A percentile compares a stretch with the other conserved stretches of the same genome.
Conservation (phyloP, 345 rosid genomes). For the Lepidium sativum region DNA sequence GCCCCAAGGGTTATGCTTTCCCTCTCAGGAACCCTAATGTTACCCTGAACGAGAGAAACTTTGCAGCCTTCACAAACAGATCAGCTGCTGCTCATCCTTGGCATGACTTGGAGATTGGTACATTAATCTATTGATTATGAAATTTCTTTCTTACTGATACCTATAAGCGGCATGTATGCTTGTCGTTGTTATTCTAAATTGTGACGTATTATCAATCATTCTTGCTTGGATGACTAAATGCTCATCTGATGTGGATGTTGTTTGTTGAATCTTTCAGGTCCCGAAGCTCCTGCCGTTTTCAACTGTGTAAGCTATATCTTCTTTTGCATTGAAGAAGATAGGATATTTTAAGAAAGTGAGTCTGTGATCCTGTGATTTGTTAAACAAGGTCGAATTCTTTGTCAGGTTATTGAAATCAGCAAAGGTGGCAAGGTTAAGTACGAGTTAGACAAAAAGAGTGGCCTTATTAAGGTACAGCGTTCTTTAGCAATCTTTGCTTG, state of each 20-base stretch:
- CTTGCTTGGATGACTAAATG: background rate
- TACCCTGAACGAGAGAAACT: slow-evolving; percentile 65
- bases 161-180: background rate
- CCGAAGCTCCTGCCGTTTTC: slow-evolving; percentile 78
- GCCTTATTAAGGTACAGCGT: slow-evolving; percentile 69
- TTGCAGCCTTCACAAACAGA: slow-evolving; percentile 66
- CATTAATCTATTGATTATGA: background rate
- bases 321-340: background rate
- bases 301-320: slow-evolving; percentile 59
- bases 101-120: slow-evolving; percentile 94
- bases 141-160: too few species aligned
- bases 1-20: slow-evolving; percentile 1
- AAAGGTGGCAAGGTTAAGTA: slow-evolving; percentile 98
- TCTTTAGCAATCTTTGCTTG: background rate
- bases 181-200: background rate
- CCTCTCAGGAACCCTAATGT: slow-evolving; percentile 32
- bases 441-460: slow-evolving; percentile 84
- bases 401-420: slow-evolving; percentile 87
- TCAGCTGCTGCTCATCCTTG: slow-evolving; percentile 93
- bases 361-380: background rate
- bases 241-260: slow-evolving; percentile 1
- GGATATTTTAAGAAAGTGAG: background rate
- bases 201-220: background rate
- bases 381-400: background rate
- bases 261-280: slow-evolving; percentile 48